Conservation (phyloP, 2,329 filamentous ascomycete species). For the Botrytis squamosa region DNA sequence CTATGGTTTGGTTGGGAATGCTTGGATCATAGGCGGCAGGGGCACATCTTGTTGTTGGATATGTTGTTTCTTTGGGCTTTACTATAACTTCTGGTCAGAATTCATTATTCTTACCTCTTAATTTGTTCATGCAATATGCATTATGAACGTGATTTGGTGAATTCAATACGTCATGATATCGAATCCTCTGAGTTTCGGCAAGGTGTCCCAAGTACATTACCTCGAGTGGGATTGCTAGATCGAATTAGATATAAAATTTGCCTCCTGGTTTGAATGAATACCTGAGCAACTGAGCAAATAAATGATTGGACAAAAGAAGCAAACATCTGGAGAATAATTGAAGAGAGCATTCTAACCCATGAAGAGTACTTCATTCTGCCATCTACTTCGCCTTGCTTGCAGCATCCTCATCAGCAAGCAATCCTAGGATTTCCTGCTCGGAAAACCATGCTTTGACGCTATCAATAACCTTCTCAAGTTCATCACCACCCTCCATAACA, state of each 20-base stretch:
- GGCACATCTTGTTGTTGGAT: not conserved
- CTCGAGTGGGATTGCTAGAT: not conserved
- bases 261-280: not conserved
- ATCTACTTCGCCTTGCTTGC: constrained; percentile 25
- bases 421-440: constrained; percentile 61
- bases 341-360: not conserved
- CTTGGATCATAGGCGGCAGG: not conserved
- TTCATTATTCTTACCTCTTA: not conserved
- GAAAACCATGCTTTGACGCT: constrained; percentile 66
- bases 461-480: constrained; percentile 64
- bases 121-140: not conserved
- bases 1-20: not conserved
- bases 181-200: not conserved
- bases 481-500: constrained; percentile 63
- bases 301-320: not conserved
- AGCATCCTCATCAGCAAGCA: constrained; percentile 51
- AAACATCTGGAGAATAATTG: not conserved
- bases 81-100: not conserved
- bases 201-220: not conserved
- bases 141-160: not conserved
- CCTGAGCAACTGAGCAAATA: not conserved
- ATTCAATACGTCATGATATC: not conserved
- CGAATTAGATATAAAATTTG: not conserved
- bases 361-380: not conserved
- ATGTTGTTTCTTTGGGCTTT: not conserved